These are phyloP conservation scores for Davidsoniella neocaledoniae DNA, from an alignment of 2,329 filamentous ascomycete species.

Conservation along the genomic window DNA sequence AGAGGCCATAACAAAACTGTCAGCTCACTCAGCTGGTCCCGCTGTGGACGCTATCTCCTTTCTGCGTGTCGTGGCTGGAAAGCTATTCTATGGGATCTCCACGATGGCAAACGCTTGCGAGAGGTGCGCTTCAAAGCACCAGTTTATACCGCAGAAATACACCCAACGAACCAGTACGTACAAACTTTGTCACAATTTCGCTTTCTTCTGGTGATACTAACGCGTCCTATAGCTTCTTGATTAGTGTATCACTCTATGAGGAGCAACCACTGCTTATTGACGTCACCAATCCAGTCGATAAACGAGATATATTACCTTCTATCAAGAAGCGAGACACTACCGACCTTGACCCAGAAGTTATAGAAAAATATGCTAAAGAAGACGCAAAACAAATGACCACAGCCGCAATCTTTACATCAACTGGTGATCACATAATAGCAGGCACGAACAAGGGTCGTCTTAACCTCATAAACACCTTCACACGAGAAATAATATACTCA, in stretches of 20 bases:
- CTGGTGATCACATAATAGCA: conserved; percentile 75
- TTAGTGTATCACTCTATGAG: conserved; percentile 86
- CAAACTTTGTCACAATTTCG: background rate
- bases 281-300: conserved; percentile 48
- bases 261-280: conserved; percentile 83
- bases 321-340: conserved; percentile 58
- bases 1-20: conserved; percentile 87
- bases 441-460: conserved; percentile 93
- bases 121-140: conserved; percentile 84
- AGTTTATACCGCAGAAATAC: conserved; percentile 88
- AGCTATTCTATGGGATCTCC: conserved; percentile 85
- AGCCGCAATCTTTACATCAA: conserved; percentile 71
- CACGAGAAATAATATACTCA: conserved; percentile 72
- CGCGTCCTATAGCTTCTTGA: conserved; percentile 43
- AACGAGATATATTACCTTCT: conserved; percentile 66
- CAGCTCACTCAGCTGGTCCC: conserved; percentile 88
- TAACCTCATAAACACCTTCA: conserved; percentile 79
- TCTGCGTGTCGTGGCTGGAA: conserved; percentile 95
- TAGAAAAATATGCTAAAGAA: conserved; percentile 75
- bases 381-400: conserved; percentile 93
- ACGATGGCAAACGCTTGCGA: conserved; percentile 50
- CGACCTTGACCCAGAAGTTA: conserved; percentile 50
- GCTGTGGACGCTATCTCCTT: conserved; percentile 76
- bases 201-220: conserved; percentile 14
- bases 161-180: conserved; percentile 71